These are phyloP conservation scores for Dothidotthia symphoricarpi DNA, from an alignment of 2,329 filamentous ascomycete species.

Conservation along the genomic window DNA sequence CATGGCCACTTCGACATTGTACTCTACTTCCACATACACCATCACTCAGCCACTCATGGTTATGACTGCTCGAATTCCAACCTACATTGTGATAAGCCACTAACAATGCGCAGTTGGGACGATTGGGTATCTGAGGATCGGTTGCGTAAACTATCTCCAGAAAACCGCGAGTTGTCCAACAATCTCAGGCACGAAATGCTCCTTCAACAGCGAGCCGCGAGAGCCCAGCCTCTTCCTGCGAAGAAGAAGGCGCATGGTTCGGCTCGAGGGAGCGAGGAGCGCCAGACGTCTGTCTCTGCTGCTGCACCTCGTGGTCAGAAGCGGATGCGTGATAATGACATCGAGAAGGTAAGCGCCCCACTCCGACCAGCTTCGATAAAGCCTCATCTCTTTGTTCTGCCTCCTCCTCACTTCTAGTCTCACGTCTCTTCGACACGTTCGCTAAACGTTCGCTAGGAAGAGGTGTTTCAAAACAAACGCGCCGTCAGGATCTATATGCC, in stretches of 20 bases:
- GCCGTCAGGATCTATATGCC: constrained; percentile 84
- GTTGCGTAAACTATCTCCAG: constrained; percentile 88
- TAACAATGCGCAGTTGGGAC: constrained; percentile 68
- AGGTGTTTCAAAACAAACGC: constrained; percentile 77
- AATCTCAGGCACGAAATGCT: constrained; percentile 70
- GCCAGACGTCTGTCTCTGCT: constrained; percentile 59
- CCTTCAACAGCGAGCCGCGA: constrained; percentile 51
- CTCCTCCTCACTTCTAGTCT: too few relatives aligned
- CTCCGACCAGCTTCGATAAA: not conserved
- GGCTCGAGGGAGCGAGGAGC: constrained; percentile 74
- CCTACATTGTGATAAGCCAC: not conserved
- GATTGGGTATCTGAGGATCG: constrained; percentile 96
- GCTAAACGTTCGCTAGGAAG: constrained; percentile 63
- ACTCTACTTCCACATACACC: not conserved
- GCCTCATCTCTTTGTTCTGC: too few relatives aligned
- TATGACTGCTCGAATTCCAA: not conserved
- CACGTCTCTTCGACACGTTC: too few relatives aligned
- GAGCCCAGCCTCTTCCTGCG: constrained; percentile 45
- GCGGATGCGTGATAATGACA: constrained; percentile 74
- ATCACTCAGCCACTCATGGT: not conserved
- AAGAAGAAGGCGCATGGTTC: constrained; percentile 62
- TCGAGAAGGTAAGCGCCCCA: constrained; percentile 65
- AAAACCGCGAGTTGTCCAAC: constrained; percentile 85
- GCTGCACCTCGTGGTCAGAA: constrained; percentile 66
- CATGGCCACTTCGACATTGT: constrained; percentile 13